A percentile compares a stretch with the other conserved stretches of the same genome.
Evolutionary conservation across 257 asterid species (phyloP).

Genomic region (Solanum infundibuliforme): DNA sequence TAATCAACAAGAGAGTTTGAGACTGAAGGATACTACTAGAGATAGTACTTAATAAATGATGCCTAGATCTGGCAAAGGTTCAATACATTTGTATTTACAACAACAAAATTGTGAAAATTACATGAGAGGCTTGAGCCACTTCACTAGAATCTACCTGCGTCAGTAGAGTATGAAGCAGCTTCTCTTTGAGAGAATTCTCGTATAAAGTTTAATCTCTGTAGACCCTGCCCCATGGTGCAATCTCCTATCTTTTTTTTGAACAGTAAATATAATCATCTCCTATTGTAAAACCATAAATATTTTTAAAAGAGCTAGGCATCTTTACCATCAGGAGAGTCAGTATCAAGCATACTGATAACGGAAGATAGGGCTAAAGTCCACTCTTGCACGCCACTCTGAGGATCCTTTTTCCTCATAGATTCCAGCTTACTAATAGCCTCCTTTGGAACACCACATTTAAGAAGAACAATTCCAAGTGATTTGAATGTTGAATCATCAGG

Average conservation of each 20-base stretch:
- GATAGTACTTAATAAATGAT: neutral
- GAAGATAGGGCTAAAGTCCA: constrained; percentile 60
- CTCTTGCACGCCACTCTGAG: constrained; percentile 33
- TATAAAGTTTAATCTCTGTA: neutral
- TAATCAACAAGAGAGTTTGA: neutral
- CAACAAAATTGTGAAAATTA: neutral
- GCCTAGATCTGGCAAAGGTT: neutral
- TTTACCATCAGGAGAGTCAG: constrained; percentile 1
- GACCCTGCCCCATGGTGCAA: neutral
- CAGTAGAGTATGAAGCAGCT: neutral
- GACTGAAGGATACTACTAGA: neutral
- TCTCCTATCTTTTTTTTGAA: neutral
- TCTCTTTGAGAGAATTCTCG: neutral
- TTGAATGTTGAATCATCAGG: constrained; percentile 78
- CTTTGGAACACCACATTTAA: constrained; percentile 74
- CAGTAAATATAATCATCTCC: neutral
- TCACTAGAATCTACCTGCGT: neutral
- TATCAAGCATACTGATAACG: constrained; percentile 27
- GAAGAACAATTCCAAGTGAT: constrained; percentile 51
- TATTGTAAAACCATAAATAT: neutral
- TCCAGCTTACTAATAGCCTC: constrained; percentile 50
- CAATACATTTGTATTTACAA: neutral
- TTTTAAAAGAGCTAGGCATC: neutral
- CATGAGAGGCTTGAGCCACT: neutral
- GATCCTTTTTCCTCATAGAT: constrained; percentile 34